Percentiles rank a stretch among this genome's conserved stretches.
Conservation (phyloP, 805 yeast species). For the Candida insectalens region DNA sequence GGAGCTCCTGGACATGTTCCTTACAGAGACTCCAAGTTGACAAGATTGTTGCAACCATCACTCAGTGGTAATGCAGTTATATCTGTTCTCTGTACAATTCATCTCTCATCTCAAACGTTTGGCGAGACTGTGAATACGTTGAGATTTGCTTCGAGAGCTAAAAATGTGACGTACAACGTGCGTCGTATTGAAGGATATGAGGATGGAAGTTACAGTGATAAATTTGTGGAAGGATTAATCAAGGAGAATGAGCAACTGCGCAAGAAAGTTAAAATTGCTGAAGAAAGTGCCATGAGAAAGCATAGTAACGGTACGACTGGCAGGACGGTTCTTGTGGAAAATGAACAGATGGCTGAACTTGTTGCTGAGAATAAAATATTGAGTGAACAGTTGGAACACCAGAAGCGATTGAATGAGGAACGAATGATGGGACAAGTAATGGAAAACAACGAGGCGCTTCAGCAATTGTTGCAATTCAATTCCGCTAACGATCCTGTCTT, state of each 20-base stretch:
- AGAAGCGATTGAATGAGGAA: slow-evolving; percentile 49
- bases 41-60: slow-evolving; percentile 86
- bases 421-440: slow-evolving; percentile 29
- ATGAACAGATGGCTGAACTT: slow-evolving; percentile 31
- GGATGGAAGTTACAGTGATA: slow-evolving; percentile 37
- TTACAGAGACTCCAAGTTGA: slow-evolving; percentile 86
- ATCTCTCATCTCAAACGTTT: slow-evolving; percentile 46
- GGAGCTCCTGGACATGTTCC: slow-evolving; percentile 55
- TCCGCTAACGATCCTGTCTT: slow-evolving; percentile 14
- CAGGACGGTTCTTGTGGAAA: neutral
- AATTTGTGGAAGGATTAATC: slow-evolving; percentile 45
- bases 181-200: slow-evolving; percentile 22
- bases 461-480: slow-evolving; percentile 41
- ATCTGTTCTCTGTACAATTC: slow-evolving; percentile 80
- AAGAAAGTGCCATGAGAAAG: neutral
- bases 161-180: slow-evolving; percentile 68
- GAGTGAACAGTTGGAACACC: slow-evolving; percentile 60
- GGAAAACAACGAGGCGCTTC: slow-evolving; percentile 49
- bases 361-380: slow-evolving; percentile 54
- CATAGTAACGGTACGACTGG: neutral
- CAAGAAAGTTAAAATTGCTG: slow-evolving; percentile 34
- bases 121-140: slow-evolving; percentile 81
- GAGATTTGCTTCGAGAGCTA: slow-evolving; percentile 89
- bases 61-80: slow-evolving; percentile 80
- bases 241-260: slow-evolving; percentile 54